phyloP scores from a whole-genome alignment of 2,329 filamentous ascomycete species.

The Nigrograna mackinnonii region DNA sequence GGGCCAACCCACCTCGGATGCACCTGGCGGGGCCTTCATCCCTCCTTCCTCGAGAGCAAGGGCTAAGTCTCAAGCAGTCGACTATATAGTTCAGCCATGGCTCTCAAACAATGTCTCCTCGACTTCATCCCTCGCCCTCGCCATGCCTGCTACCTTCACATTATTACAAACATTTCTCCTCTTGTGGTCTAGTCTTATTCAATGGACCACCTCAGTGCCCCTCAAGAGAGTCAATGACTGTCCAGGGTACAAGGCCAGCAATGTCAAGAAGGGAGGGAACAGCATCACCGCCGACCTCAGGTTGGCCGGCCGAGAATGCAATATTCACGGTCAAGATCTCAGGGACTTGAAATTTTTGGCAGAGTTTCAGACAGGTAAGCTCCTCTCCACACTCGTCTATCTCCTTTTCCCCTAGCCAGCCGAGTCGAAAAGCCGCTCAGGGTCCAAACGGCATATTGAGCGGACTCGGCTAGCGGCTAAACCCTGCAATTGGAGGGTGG shows the following conservation, averaged over 20 bases:
- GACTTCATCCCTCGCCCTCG: constrained; percentile 15
- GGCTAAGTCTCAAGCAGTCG: constrained; percentile 29
- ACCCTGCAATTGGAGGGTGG: too few relatives aligned
- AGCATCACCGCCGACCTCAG: constrained; percentile 70
- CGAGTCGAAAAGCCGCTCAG: too few relatives aligned
- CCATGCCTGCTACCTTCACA: constrained; percentile 25
- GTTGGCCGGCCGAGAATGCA: constrained; percentile 69
- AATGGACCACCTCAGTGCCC: constrained; percentile 23
- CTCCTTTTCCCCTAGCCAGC: too few relatives aligned
- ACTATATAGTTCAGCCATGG: constrained; percentile 36
- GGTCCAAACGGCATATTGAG: too few relatives aligned
- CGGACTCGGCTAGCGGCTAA: not conserved
- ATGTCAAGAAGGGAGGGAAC: constrained; percentile 55
- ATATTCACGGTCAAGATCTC: constrained; percentile 62
- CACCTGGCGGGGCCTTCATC: too few relatives aligned
- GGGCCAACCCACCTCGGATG: constrained; percentile 6
- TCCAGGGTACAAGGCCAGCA: constrained; percentile 68
- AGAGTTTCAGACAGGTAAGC: constrained; percentile 62
- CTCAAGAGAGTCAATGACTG: constrained; percentile 49
- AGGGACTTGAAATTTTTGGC: constrained; percentile 59
- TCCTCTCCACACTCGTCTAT: too few relatives aligned
- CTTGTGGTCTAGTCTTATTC: constrained; percentile 21
- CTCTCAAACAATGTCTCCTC: constrained; percentile 25
- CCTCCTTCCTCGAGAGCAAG: constrained; percentile 24
- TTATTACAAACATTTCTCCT: constrained; percentile 24